Base-by-base conservation (phyloP, 176 grass and related monocot species). In the Oryza glaberrima region DNA sequence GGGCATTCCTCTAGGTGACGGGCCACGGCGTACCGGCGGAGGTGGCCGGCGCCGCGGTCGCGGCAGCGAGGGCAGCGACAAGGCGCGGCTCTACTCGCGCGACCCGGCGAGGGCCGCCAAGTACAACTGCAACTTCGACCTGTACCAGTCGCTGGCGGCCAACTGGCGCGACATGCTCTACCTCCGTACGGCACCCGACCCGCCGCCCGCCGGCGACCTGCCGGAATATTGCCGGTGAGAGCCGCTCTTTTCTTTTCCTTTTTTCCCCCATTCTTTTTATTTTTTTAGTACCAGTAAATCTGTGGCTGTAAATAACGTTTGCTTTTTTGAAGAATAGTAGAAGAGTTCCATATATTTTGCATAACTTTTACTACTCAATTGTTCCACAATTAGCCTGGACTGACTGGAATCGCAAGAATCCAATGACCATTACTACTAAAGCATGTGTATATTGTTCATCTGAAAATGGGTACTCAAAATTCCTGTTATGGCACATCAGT, bases 1-100 rank as follows among this genome's bases (percentile, higher is more conserved):
- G 90, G 93, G 90, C 90, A 1, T 90, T 92, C 80, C 90, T 92
- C 74, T 80, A 92, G 80, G 83, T 95, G 66, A 78, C 82, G 8
- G 88, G 86, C 32, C 90, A 90, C 56, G 79, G 70, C 5, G 85
- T 95, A 35, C 81, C 83, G 23, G 17, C 11, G 10, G 36, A 17
- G 20, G 54, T 8, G n/a, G 77, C 81, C 76, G 76, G 16, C n/a
- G 38, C 71, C 0, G 76, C 85, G 1, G 1, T 89, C 14, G 72
- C 56, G 9, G 81, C 40, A 83, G 75, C 3, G 77, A 72, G 30
- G 82, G 82, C 28, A 81, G 14, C 40, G 77, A 89, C 13, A 95
- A 92, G 90, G 82, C 88, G 49, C 76, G 76, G 41, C 72, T 95
- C 63, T 95, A 93, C 90, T 80, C 88, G 1, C 90, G 86, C 8